Percentiles rank a stretch among this genome's conserved stretches.
Evolutionary conservation across 139 green algal species (phyloP).

Genomic region (Picochlorum sp.): DNA sequence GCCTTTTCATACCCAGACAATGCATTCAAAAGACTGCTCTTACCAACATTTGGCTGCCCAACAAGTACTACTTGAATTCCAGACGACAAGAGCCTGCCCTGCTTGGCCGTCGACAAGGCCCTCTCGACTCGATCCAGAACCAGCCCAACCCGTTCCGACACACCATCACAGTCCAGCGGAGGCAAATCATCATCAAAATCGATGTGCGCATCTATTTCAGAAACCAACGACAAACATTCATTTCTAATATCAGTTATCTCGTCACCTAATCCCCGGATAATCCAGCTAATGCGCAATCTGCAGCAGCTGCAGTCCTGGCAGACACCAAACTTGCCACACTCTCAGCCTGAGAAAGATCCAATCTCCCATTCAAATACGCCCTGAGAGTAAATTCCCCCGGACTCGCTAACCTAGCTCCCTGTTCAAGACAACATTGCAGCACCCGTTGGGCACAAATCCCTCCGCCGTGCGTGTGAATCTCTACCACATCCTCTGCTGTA

Average conservation of each 20-base stretch:
- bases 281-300: constrained; percentile 80
- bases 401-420: constrained; percentile 64
- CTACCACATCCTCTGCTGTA: constrained; percentile 92
- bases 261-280: constrained; percentile 53
- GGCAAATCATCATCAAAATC: constrained; percentile 96
- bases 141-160: constrained; percentile 34
- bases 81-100: constrained; percentile 56
- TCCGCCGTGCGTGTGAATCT: constrained; percentile 91
- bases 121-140: constrained; percentile 25
- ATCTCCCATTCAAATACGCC: constrained; percentile 92
- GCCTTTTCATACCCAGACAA: constrained; percentile 71
- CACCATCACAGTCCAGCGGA: constrained; percentile 45
- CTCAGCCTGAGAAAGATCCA: constrained; percentile 87
- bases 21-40: constrained; percentile 88
- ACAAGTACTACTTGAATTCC: constrained; percentile 84
- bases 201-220: constrained; percentile 70
- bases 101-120: constrained; percentile 49
- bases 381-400: constrained; percentile 94
- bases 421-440: constrained; percentile 56
- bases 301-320: constrained; percentile 70
- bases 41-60: constrained; percentile 93
- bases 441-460: constrained; percentile 67
- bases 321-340: constrained; percentile 69
- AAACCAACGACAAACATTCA: constrained; percentile 65
- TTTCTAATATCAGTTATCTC: constrained; percentile 44